A percentile compares a stretch with the other conserved stretches of the same genome.
Evolutionary conservation across 441 rosid species (phyloP).

Genomic region (Hura crepitans): DNA sequence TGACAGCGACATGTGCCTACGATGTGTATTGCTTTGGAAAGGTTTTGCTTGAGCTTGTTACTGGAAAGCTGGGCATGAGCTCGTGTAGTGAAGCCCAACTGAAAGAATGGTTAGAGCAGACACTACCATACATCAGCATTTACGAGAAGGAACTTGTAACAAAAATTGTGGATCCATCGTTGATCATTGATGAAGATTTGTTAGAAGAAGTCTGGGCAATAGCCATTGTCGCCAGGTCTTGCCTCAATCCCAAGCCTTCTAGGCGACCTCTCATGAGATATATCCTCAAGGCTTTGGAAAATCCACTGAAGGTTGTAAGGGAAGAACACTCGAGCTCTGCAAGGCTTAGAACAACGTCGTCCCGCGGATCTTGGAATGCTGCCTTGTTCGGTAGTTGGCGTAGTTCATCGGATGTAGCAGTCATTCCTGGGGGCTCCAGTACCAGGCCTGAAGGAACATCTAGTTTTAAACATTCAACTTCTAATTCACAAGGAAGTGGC

Average conservation of each 20-base stretch:
- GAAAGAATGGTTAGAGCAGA: conserved; percentile 71
- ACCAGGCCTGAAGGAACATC: conserved; percentile 43
- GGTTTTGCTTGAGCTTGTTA: conserved; percentile 89
- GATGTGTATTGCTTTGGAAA: conserved; percentile 97
- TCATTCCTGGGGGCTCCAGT: conserved; percentile 30
- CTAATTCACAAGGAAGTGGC: conserved; percentile 64
- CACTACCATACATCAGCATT: conserved; percentile 59
- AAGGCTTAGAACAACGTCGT: conserved; percentile 70
- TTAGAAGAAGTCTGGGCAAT: conserved; percentile 98
- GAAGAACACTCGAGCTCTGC: conserved; percentile 64
- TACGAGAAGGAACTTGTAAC: conserved; percentile 83
- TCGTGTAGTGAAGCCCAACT: conserved; percentile 46
- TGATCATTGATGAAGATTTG: conserved; percentile 84
- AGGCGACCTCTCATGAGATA: conserved; percentile 90
- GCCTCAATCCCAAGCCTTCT: conserved; percentile 86
- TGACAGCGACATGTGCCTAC: conserved; percentile 59
- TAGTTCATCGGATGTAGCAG: conserved; percentile 58
- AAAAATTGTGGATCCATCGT: conserved; percentile 82
- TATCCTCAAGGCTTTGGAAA: conserved; percentile 83
- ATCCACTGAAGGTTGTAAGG: conserved; percentile 84
- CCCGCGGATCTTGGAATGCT: conserved; percentile 87
- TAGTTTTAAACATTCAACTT: conserved; percentile 57
- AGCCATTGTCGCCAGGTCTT: conserved; percentile 92
- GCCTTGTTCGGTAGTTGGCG: conserved; percentile 90
- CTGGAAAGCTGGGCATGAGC: conserved; percentile 86